Evolutionary conservation across 176 grass and related monocot species (phyloP).

Genomic region (Chrysopogon serrulatus): DNA sequence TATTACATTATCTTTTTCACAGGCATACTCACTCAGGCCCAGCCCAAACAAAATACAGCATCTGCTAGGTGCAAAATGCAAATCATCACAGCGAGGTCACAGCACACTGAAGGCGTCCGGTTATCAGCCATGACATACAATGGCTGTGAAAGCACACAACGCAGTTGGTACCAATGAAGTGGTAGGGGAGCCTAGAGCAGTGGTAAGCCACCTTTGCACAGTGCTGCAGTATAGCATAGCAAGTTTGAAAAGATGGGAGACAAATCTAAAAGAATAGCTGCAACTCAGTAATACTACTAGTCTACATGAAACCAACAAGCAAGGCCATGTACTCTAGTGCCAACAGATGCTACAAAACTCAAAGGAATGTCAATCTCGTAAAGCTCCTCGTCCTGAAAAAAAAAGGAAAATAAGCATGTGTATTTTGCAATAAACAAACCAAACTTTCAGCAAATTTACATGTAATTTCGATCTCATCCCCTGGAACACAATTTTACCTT

Average conservation of each 20-base stretch:
- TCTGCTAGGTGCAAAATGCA: no score
- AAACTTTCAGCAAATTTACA: conserved; percentile 18
- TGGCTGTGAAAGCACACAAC: conserved; percentile 91
- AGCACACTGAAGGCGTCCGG: conserved; percentile 79
- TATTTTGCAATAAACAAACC: no score
- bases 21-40: no score
- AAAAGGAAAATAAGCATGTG: conserved; percentile 29
- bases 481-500: conserved; percentile 87
- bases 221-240: conserved; percentile 50
- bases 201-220: conserved; percentile 94
- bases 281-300: conserved; percentile 4
- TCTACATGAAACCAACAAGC: conserved; percentile 98
- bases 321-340: conserved; percentile 95
- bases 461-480: conserved; percentile 11
- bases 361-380: conserved; percentile 95
- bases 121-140: conserved; percentile 99
- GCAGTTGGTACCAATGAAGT: conserved; percentile 98
- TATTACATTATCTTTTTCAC: no score
- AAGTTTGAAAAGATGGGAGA: neutral
- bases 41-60: no score
- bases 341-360: conserved; percentile 74
- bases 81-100: no score
- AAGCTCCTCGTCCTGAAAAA: conserved; percentile 97
- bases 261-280: neutral
- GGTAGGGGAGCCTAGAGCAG: conserved; percentile 84